Base-by-base conservation (phyloP, 768 basidiomycete genomes). In the Hericium rajendrae region DNA sequence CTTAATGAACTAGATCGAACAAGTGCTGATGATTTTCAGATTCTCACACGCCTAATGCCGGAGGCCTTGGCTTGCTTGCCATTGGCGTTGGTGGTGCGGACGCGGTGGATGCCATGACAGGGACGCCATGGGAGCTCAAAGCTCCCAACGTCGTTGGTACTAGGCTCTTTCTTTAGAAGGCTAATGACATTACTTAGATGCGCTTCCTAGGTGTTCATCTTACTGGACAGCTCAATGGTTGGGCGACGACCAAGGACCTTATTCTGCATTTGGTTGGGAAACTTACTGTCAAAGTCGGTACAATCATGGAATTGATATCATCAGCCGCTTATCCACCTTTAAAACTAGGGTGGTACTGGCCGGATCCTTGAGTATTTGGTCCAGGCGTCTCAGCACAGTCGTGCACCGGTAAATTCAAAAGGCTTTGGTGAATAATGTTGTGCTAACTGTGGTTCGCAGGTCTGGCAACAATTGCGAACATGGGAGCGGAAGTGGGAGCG, bases 401-500 rank as follows among this genome's bases (percentile, higher is more conserved):
- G 16, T 97, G 93, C 69, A 98, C 97, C 61, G 94, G 93, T 82
- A 70, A 60, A 71, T 51, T 13, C 50, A 24, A 4, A 20, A 24
- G 24, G 12, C 39, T 8, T 6, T 54, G 8, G 22, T 28, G 10
- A 38, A 22, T 49, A 22, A 15, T 22, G 48, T 41, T 43, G 43
- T 28, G 43, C 51, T 57, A 13, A 48, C 52, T 38, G 20, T 40
- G 11, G 50, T 48, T 28, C 52, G 32, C 32, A 88, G 89, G 91
- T 56, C 74, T 97, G 55, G 97, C 95, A 1, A 98, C 97, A 2
- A 88, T 99, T 56, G 88, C 91, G 48, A 98, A 99, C 72, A 99
- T 98, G 97, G 97, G 97, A 53, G 97, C 97, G 12, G 97, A 99
- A 76, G 94, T 98, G n/a, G 97, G 97, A 40, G 97, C 97, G n/a